These are phyloP conservation scores for Massariosphaeria phaeospora DNA, from an alignment of 495 filamentous ascomycete species.

Conservation along the genomic window DNA sequence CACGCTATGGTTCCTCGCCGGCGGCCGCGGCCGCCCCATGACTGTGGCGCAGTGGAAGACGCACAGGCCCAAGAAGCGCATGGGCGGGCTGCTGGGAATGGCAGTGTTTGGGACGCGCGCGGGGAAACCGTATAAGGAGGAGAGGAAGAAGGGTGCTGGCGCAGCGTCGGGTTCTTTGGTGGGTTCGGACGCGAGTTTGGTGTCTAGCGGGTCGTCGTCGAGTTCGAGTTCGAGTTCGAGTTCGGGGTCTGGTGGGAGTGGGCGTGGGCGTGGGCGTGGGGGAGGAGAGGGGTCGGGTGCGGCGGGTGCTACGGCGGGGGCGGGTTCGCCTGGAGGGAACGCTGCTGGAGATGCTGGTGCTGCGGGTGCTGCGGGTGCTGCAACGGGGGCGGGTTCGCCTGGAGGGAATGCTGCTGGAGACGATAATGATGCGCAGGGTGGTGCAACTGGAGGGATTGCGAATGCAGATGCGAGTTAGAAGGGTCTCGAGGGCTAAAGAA, in stretches of 20 bases:
- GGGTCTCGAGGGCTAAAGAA: too few species aligned
- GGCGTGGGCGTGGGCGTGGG: background rate
- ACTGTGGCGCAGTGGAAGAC: conserved; percentile 1
- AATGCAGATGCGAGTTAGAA: too few species aligned
- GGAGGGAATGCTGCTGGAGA: too few species aligned
- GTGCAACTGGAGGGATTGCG: too few species aligned
- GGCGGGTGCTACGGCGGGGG: background rate
- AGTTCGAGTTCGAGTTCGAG: too few species aligned
- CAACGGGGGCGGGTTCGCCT: too few species aligned
- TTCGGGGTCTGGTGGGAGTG: too few species aligned
- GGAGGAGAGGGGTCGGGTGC: background rate
- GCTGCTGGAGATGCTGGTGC: too few species aligned
- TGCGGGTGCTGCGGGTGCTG: too few species aligned
- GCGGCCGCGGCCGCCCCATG: background rate
- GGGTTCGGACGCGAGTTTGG: background rate
- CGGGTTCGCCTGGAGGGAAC: too few species aligned
- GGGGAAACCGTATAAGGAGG: conserved; percentile 9
- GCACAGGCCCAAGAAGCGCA: conserved; percentile 12
- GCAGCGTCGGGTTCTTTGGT: background rate
- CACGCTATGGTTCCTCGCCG: conserved; percentile 6
- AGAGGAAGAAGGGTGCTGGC: background rate
- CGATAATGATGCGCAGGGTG: too few species aligned
- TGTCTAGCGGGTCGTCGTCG: background rate
- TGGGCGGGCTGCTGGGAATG: conserved; percentile 20
- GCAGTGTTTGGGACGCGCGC: conserved; percentile 8